These are phyloP conservation scores for Xylariaceae sp. DNA, from an alignment of 2,329 filamentous ascomycete genomes.

Conservation along the genomic window DNA sequence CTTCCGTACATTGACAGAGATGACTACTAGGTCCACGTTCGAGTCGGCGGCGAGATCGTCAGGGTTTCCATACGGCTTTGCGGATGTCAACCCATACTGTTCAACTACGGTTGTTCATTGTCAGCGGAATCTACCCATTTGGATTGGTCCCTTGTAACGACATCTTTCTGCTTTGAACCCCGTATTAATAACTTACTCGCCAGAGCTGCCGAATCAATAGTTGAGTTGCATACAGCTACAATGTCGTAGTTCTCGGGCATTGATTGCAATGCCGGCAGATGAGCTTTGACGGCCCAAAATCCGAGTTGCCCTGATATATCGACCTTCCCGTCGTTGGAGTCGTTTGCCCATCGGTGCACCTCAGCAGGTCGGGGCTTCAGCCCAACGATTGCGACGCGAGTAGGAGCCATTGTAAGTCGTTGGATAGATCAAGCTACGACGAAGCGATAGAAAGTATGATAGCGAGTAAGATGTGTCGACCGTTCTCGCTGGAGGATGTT, in stretches of 20 bases:
- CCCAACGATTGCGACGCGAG: slow-evolving; percentile 27
- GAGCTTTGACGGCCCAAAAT: slow-evolving; percentile 37
- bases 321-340: not conserved
- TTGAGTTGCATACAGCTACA: slow-evolving; percentile 50
- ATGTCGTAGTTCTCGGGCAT: slow-evolving; percentile 41
- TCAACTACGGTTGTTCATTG: slow-evolving; percentile 23
- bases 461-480: too few relatives aligned
- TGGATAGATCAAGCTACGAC: too few relatives aligned
- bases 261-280: slow-evolving; percentile 36
- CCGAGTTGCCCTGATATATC: slow-evolving; percentile 5
- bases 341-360: not conserved
- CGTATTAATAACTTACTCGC: slow-evolving; percentile 29
- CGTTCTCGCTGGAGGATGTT: too few relatives aligned
- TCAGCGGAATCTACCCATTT: too few relatives aligned
- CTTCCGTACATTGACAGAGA: slow-evolving; percentile 41
- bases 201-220: slow-evolving; percentile 38
- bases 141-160: not conserved
- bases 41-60: slow-evolving; percentile 42
- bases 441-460: too few relatives aligned
- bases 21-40: slow-evolving; percentile 47
- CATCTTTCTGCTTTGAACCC: not conserved
- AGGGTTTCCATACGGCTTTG: slow-evolving; percentile 42
- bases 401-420: slow-evolving; percentile 24
- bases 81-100: slow-evolving; percentile 32
- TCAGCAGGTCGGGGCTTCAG: slow-evolving; percentile 10